These are phyloP conservation scores for Chalciporus sp. DNA, from an alignment of 1,284 basidiomycete genomes.

Conservation along the genomic window DNA sequence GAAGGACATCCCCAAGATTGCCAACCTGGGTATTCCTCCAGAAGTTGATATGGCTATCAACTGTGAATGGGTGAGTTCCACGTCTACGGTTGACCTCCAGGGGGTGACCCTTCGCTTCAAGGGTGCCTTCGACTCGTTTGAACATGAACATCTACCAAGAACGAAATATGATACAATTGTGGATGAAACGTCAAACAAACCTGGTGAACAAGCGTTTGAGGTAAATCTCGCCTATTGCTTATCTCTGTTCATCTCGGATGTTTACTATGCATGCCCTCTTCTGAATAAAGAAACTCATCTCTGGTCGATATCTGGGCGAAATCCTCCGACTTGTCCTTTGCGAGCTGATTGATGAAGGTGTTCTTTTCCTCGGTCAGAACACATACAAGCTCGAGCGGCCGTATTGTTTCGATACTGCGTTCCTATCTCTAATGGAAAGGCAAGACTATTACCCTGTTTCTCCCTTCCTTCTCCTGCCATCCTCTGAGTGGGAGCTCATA, in stretches of 20 bases:
- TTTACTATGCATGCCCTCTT: not conserved
- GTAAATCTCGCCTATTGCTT: slow-evolving; percentile 38
- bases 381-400: slow-evolving; percentile 96
- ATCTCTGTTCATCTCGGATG: not conserved
- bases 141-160: slow-evolving; percentile 91
- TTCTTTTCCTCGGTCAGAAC: slow-evolving; percentile 96
- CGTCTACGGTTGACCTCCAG: not conserved
- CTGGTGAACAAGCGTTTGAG: slow-evolving; percentile 92
- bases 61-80: slow-evolving; percentile 81
- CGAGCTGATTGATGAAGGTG: slow-evolving; percentile 96
- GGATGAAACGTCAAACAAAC: slow-evolving; percentile 95
- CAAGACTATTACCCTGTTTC: slow-evolving; percentile 31
- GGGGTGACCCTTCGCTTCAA: slow-evolving; percentile 33
- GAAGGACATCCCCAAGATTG: slow-evolving; percentile 76
- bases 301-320: slow-evolving; percentile 96
- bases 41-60: slow-evolving; percentile 92
- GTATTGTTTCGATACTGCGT: slow-evolving; percentile 94
- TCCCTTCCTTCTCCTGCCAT: not conserved
- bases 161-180: slow-evolving; percentile 95
- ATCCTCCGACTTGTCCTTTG: slow-evolving; percentile 92
- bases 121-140: slow-evolving; percentile 97
- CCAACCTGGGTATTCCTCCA: slow-evolving; percentile 69
- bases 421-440: slow-evolving; percentile 96
- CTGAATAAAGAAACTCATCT: slow-evolving; percentile 86
- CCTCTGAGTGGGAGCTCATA: slow-evolving; percentile 5